Conservation (phyloP, 1,284 basidiomycete species). For the Fomitopsis schrenkii region DNA sequence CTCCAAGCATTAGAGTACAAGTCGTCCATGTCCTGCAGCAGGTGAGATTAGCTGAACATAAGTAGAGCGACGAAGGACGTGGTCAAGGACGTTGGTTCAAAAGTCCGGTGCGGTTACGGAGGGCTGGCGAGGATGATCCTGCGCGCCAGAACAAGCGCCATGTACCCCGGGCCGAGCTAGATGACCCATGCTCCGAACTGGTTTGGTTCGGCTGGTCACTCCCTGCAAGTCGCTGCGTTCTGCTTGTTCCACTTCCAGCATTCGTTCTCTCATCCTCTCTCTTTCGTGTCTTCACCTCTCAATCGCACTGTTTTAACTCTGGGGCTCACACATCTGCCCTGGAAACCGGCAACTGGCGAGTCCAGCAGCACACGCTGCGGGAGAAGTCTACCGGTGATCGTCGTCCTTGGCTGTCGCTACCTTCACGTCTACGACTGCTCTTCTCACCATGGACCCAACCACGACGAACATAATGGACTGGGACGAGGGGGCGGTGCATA, state of each 20-base stretch:
- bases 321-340: background rate
- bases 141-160: no score
- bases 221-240: background rate
- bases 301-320: background rate
- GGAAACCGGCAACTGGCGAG: background rate
- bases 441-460: constrained; percentile 31
- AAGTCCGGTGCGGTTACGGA: no score
- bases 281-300: background rate
- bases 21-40: constrained; percentile 46
- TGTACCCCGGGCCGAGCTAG: background rate
- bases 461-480: constrained; percentile 62
- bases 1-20: constrained; percentile 67
- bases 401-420: constrained; percentile 9
- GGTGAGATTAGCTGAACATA: background rate
- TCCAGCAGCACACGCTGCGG: background rate
- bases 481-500: constrained; percentile 79
- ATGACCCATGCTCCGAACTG: background rate
- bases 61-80: background rate
- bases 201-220: background rate
- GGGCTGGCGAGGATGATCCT: no score
- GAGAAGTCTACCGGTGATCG: background rate
- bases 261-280: background rate
- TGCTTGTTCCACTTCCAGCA: background rate
- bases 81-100: background rate
- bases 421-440: constrained; percentile 4